These are phyloP conservation scores for Manihot esculenta DNA, from an alignment of 441 rosid genomes.

Conservation along the genomic window DNA sequence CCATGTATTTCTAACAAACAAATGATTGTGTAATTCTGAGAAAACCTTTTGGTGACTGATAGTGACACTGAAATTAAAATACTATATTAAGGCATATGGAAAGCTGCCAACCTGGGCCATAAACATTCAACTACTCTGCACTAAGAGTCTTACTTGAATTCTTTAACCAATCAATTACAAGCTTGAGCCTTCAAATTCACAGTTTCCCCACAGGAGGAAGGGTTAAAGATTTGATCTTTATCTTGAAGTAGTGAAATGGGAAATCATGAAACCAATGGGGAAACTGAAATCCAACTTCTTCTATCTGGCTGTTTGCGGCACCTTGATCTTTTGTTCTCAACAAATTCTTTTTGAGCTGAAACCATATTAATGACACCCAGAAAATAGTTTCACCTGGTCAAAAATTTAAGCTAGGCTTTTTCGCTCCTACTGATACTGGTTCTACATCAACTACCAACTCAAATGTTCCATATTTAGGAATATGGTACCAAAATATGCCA, in stretches of 20 bases:
- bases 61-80: not conserved
- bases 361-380: conserved; percentile 9
- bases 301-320: conserved; percentile 9
- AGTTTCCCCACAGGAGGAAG: not conserved
- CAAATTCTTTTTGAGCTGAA: conserved; percentile 5
- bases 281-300: not conserved
- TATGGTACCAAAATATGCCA: conserved; percentile 15
- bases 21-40: not conserved
- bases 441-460: not conserved
- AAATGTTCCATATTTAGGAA: conserved; percentile 7
- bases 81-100: not conserved
- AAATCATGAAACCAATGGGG: conserved; percentile 19
- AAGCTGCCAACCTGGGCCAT: conserved; percentile 14
- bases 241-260: conserved; percentile 5
- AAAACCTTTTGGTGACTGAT: not conserved
- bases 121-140: conserved; percentile 16
- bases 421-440: conserved; percentile 6
- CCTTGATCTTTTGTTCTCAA: conserved; percentile 8
- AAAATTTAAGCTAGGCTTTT: conserved; percentile 19
- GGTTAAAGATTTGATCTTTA: not conserved
- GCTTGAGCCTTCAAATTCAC: conserved; percentile 7
- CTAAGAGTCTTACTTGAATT: conserved; percentile 4
- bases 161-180: conserved; percentile 4
- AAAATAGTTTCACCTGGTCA: conserved; percentile 15
- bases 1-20: no score